Percentiles rank a stretch among this genome's conserved stretches.
phyloP scores from a whole-genome alignment of 345 rosid species.

The Conringia planisiliqua region DNA sequence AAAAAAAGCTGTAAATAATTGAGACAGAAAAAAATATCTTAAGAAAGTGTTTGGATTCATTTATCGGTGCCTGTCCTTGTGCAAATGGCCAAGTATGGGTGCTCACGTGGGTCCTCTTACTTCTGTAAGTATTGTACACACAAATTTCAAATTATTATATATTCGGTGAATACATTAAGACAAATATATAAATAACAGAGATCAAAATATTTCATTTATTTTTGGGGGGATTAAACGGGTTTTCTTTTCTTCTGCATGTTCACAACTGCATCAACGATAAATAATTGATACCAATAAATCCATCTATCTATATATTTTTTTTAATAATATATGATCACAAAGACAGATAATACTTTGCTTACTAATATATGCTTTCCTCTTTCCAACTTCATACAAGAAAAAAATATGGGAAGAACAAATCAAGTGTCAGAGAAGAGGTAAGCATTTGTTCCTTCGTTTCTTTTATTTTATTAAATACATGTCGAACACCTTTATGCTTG shows the following conservation, averaged over 20 bases:
- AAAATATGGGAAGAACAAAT: neutral
- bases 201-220: no score
- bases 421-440: slow-evolving; percentile 22
- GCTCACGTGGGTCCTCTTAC: slow-evolving; percentile 38
- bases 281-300: neutral
- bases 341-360: slow-evolving; percentile 27
- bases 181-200: neutral
- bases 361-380: slow-evolving; percentile 7
- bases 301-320: neutral
- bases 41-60: slow-evolving; percentile 4
- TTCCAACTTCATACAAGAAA: slow-evolving; percentile 7
- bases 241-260: slow-evolving; percentile 1
- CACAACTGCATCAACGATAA: neutral
- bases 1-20: slow-evolving; percentile 17
- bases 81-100: slow-evolving; percentile 24
- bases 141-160: neutral
- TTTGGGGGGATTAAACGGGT: neutral
- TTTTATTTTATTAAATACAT: neutral
- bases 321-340: neutral
- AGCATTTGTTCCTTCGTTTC: slow-evolving; percentile 23
- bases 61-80: slow-evolving; percentile 20
- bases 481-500: neutral
- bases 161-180: slow-evolving; percentile 2
- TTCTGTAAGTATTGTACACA: slow-evolving; percentile 8
- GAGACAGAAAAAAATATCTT: slow-evolving; percentile 22